Percentiles rank a stretch among this genome's conserved stretches.
Evolutionary conservation across 2,329 filamentous ascomycete species (phyloP).

Genomic region (Aspergillus sp.): DNA sequence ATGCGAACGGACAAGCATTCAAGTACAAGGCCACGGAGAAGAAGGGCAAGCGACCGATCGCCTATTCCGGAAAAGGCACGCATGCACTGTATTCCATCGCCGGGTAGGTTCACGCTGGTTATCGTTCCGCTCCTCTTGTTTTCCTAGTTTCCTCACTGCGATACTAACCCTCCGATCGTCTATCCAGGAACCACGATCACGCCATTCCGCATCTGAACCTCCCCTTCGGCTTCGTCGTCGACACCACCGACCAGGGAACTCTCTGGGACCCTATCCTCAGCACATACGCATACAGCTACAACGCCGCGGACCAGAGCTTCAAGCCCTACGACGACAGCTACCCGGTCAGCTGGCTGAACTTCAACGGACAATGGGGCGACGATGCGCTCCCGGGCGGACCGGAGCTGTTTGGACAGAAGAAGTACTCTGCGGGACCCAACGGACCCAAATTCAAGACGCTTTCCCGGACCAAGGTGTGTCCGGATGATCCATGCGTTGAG

Average conservation of each 20-base stretch:
- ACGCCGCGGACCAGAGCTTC: constrained; percentile 44
- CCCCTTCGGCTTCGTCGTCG: constrained; percentile 52
- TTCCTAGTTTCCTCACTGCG: neutral
- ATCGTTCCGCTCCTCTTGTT: neutral
- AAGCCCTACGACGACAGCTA: constrained; percentile 45
- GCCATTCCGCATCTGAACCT: constrained; percentile 62
- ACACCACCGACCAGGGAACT: constrained; percentile 55
- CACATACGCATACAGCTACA: constrained; percentile 58
- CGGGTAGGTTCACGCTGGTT: constrained; percentile 34
- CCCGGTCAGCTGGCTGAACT: constrained; percentile 58
- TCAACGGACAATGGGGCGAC: constrained; percentile 63
- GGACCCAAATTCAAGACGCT: constrained; percentile 62
- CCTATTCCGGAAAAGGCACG: constrained; percentile 60
- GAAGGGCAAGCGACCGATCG: constrained; percentile 53
- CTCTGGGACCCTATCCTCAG: constrained; percentile 61
- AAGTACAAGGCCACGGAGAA: constrained; percentile 58
- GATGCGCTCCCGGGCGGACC: constrained; percentile 54
- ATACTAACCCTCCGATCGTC: neutral
- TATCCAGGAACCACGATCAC: constrained; percentile 58
- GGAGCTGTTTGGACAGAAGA: constrained; percentile 54
- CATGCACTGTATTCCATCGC: constrained; percentile 64
- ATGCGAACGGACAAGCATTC: constrained; percentile 63
- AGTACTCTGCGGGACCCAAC: constrained; percentile 59
- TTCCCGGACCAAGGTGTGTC: constrained; percentile 57
- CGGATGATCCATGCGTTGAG: constrained; percentile 48